Evolutionary conservation across 352 stramenopile species (phyloP).

Genomic region (Elongisporangium anandrum): DNA sequence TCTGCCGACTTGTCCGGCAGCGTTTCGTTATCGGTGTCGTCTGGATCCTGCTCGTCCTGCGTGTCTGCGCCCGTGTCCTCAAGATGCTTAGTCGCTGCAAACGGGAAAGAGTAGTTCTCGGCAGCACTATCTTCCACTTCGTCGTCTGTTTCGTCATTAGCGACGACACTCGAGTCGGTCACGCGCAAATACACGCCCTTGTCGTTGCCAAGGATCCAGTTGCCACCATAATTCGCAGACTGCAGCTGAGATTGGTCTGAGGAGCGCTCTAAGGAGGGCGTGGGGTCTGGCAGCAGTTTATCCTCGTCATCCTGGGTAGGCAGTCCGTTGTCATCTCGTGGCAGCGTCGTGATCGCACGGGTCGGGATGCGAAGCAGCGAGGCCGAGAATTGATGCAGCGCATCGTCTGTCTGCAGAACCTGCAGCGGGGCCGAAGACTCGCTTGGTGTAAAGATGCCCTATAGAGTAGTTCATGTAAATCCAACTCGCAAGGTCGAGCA

Average conservation of each 20-base stretch:
- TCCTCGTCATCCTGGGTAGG: conserved; percentile 20
- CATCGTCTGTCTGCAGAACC: conserved; percentile 53
- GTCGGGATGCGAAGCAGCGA: conserved; percentile 66
- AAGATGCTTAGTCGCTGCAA: conserved; percentile 25
- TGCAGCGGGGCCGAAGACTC: conserved; percentile 30
- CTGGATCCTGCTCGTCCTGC: conserved; percentile 1
- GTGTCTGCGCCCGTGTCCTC: conserved; percentile 7
- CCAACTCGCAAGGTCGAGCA: background rate
- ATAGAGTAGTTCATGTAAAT: background rate
- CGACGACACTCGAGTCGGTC: conserved; percentile 67
- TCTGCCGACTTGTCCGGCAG: conserved; percentile 6
- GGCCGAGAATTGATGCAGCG: conserved; percentile 59
- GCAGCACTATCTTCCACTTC: conserved; percentile 34
- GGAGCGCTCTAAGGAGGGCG: conserved; percentile 3
- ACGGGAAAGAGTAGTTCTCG: conserved; percentile 46
- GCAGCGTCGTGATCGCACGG: conserved; percentile 73
- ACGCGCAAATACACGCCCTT: conserved; percentile 73
- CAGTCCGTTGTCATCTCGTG: conserved; percentile 51
- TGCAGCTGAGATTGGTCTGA: conserved; percentile 7
- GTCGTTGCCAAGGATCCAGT: conserved; percentile 78
- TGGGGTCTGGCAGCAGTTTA: background rate
- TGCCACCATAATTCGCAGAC: conserved; percentile 44
- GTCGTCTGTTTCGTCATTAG: conserved; percentile 56
- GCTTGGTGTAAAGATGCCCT: conserved; percentile 50
- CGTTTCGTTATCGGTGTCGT: conserved; percentile 15